Conservation (phyloP, 2,329 filamentous ascomycete species). For the Catunica adiposa region DNA sequence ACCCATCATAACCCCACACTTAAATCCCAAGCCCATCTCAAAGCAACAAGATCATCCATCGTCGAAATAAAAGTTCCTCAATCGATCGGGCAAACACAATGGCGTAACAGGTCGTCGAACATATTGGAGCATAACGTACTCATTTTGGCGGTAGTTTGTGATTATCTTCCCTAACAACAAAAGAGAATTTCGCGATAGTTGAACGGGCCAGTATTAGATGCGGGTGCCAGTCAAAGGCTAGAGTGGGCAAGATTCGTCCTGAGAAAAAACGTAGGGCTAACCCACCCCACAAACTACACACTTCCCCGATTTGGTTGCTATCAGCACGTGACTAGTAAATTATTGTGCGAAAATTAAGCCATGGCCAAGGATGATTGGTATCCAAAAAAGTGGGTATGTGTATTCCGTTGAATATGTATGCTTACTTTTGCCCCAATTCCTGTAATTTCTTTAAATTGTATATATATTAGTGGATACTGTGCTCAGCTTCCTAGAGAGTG, state of each 20-base stretch:
- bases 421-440: no score
- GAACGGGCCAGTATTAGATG: conserved; percentile 13
- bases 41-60: not conserved
- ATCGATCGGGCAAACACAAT: not conserved
- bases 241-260: conserved; percentile 8
- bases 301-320: not conserved
- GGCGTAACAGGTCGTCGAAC: not conserved
- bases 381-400: not conserved
- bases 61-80: not conserved
- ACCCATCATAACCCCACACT: not conserved
- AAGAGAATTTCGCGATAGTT: conserved; percentile 13
- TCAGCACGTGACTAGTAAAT: not conserved
- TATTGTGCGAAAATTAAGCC: not conserved
- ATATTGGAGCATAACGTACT: conserved; percentile 28
- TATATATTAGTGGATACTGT: no score
- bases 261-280: not conserved
- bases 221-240: conserved; percentile 11
- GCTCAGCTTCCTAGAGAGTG: no score
- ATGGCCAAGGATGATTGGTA: not conserved
- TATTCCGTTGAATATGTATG: not conserved
- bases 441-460: no score
- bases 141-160: conserved; percentile 35
- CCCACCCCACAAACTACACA: conserved; percentile 4
- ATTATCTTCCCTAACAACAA: conserved; percentile 15
- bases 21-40: not conserved